These are phyloP conservation scores for Vigna radiata DNA, from an alignment of 306 rosid species.

Conservation along the genomic window DNA sequence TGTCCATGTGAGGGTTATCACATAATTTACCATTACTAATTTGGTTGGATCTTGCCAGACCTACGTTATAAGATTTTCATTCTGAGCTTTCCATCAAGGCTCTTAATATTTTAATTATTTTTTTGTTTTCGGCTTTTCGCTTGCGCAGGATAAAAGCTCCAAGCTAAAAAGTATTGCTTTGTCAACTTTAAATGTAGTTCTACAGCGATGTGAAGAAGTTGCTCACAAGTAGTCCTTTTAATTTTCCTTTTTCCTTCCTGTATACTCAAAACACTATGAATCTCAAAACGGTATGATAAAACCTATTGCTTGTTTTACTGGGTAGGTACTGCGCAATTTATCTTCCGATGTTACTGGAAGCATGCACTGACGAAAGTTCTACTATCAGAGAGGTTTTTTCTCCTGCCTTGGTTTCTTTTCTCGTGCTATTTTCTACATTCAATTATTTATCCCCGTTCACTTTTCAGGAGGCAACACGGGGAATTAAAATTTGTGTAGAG, in stretches of 20 bases:
- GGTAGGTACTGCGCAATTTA: constrained; percentile 43
- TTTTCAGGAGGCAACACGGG: constrained; percentile 55
- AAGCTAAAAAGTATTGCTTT: constrained; percentile 47
- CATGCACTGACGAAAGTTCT: constrained; percentile 44
- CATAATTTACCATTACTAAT: constrained; percentile 3
- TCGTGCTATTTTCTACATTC: not conserved
- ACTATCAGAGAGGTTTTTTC: constrained; percentile 54
- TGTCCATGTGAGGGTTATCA: constrained; percentile 12
- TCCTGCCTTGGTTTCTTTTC: constrained; percentile 27
- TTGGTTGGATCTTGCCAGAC: constrained; percentile 12
- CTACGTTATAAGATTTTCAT: constrained; percentile 14
- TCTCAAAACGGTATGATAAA: constrained; percentile 2
- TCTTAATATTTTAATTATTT: constrained; percentile 1
- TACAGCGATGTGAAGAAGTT: constrained; percentile 47
- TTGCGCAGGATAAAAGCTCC: constrained; percentile 48
- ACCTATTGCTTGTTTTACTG: not conserved
- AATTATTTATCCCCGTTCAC: not conserved
- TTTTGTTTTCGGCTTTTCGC: constrained; percentile 40
- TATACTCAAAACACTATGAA: constrained; percentile 3
- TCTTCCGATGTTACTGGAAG: constrained; percentile 47
- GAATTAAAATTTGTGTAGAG: constrained; percentile 56
- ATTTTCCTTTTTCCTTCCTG: constrained; percentile 15
- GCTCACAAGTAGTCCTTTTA: constrained; percentile 40
- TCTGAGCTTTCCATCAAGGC: not conserved
- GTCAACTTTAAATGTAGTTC: constrained; percentile 44